Base-by-base conservation (phyloP, 257 asterid genomes). In the Solanum rostratum region DNA sequence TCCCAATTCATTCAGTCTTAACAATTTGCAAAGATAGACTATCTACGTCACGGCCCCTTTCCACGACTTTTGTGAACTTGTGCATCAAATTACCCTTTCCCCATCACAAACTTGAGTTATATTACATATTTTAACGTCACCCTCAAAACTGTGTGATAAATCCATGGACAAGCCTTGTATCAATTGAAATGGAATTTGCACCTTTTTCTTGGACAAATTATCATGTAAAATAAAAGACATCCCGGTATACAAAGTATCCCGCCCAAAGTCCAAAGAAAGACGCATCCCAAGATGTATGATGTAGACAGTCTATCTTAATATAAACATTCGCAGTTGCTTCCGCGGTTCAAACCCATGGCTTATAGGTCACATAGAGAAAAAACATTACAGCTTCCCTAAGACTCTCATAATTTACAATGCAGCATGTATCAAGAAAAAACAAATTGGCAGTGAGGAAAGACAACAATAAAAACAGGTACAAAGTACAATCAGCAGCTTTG, bases 221-320 rank as follows among this genome's bases (percentile, higher is more conserved):
- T 2, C 7, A 20, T 22, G 0, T 62, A 73, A 73, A 22, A 6
- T 14, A 2, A 29, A 29, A 29, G 69, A 27, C 18, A 62, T 11
- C 0, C 0, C 10, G 2, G 30, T 12, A 5, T 39, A 12, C 43
- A 1, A 65, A 65, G 43, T 11, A 65, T 65, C n/a, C 12, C 12
- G 2, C 1, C 1, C 12, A 1, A 0, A 20, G 6, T 65, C 13
- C 0, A 0, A 29, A 7, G 4, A 29, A 15, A 14, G 12, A 3
- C 8, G 11, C 70, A 62, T 9, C 70, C 18, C 11, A 54, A 54
- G 6, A 2, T 3, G 0, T 29, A 6, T 63, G 41, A 65, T 3
- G 2, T 65, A 65, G 13, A 62, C 43, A 65, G 3, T 2, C 6
- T 65, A 29, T 15, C 7, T 13, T 15, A 7, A 3, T 14, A n/a